A percentile compares a stretch with the other conserved stretches of the same genome.
phyloP scores from a whole-genome alignment of 768 basidiomycete species.

The Kwoniella sp. region DNA sequence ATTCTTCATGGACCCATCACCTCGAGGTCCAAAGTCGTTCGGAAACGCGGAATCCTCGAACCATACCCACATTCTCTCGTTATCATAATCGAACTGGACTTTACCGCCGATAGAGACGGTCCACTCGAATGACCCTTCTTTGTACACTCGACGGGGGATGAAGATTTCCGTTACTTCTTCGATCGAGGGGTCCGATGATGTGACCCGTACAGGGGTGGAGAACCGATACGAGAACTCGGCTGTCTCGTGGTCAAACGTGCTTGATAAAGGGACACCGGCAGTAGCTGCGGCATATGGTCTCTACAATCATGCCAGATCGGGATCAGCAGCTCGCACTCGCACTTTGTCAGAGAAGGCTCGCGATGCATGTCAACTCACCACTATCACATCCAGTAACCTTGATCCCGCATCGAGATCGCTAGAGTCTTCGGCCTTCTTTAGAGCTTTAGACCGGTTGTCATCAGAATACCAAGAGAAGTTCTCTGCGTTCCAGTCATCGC shows the following conservation, averaged over 20 bases:
- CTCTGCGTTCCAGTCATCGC: conserved; percentile 92
- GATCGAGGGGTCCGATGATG: conserved; percentile 2
- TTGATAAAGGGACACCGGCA: conserved; percentile 74
- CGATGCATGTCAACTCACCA: conserved; percentile 55
- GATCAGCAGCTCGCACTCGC: too few species aligned
- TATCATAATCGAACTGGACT: conserved; percentile 33
- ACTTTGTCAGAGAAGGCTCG: too few species aligned
- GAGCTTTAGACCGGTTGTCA: conserved; percentile 28
- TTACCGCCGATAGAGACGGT: conserved; percentile 35
- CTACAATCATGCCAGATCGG: conserved; percentile 31
- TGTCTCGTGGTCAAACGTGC: conserved; percentile 63
- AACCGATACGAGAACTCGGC: conserved; percentile 37
- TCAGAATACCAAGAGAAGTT: conserved; percentile 92
- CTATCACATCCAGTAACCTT: conserved; percentile 73
- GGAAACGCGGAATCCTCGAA: conserved; percentile 28
- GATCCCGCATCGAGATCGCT: conserved; percentile 75
- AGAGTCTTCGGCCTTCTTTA: conserved; percentile 24
- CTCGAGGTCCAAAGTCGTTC: not conserved
- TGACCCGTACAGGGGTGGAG: conserved; percentile 17
- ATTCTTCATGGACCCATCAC: conserved; percentile 9
- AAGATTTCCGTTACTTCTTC: conserved; percentile 45
- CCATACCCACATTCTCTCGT: conserved; percentile 43
- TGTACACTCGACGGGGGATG: conserved; percentile 39
- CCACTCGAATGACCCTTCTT: conserved; percentile 18
- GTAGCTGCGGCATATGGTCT: conserved; percentile 90